A percentile compares a stretch with the other conserved stretches of the same genome.
phyloP scores from a whole-genome alignment of 176 grass and related monocot genomes.

The Thinopyrum elongatum region DNA sequence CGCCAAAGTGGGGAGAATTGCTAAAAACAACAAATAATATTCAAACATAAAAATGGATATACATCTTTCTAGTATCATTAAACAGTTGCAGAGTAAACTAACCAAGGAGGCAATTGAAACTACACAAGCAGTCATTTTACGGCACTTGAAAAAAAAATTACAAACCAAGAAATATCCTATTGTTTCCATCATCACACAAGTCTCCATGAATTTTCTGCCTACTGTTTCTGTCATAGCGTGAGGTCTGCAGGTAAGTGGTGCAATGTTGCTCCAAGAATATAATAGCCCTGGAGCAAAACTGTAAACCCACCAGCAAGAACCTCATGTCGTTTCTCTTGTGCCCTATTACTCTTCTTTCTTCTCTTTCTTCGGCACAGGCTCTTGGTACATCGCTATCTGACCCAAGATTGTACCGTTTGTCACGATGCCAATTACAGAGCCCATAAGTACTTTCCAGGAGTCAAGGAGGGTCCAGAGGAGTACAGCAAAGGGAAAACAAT shows the following conservation, averaged over 20 bases:
- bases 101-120: neutral
- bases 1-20: too few species aligned
- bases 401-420: constrained; percentile 84
- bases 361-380: constrained; percentile 56
- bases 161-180: neutral
- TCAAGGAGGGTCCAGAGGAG: constrained; percentile 42
- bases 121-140: neutral
- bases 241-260: neutral
- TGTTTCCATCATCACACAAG: neutral
- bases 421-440: constrained; percentile 67
- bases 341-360: constrained; percentile 60
- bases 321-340: neutral
- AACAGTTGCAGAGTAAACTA: neutral
- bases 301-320: neutral
- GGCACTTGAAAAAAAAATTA: neutral
- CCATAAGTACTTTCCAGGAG: constrained; percentile 75
- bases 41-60: neutral
- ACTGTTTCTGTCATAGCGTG: neutral
- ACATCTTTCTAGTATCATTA: neutral
- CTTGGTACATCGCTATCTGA: constrained; percentile 79
- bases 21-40: neutral
- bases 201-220: neutral
- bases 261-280: neutral
- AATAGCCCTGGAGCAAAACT: neutral
- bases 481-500: neutral